Evolutionary conservation across 768 basidiomycete species (phyloP).

Genomic region (Psilocybe subaeruginosa): DNA sequence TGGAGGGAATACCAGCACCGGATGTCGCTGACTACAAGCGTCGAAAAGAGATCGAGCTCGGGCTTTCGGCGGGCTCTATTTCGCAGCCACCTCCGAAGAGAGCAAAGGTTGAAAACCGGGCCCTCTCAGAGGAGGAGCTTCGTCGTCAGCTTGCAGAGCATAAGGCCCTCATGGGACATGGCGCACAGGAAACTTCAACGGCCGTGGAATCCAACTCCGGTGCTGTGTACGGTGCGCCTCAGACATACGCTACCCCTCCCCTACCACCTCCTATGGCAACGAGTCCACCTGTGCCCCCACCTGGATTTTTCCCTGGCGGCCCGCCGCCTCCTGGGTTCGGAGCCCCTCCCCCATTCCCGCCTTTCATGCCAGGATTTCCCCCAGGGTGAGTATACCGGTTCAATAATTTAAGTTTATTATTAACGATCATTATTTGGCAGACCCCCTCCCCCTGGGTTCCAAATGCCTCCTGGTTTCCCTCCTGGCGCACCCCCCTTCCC

Average conservation of each 20-base stretch:
- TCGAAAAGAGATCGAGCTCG: conserved; percentile 92
- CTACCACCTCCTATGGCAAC: conserved; percentile 38
- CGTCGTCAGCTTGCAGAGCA: conserved; percentile 86
- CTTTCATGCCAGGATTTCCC: conserved; percentile 53
- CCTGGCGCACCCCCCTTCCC: conserved; percentile 26
- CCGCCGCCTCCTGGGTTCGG: conserved; percentile 28
- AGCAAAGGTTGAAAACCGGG: conserved; percentile 77
- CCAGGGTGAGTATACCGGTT: conserved; percentile 48
- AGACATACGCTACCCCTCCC: conserved; percentile 63
- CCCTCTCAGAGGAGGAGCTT: conserved; percentile 82
- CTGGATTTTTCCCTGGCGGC: conserved; percentile 45
- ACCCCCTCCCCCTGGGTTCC: conserved; percentile 23
- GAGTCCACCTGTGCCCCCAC: conserved; percentile 40
- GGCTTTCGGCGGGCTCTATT: conserved; percentile 80
- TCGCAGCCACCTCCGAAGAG: conserved; percentile 82
- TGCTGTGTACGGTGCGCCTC: conserved; percentile 72
- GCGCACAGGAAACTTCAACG: conserved; percentile 27
- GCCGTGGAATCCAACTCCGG: conserved; percentile 41
- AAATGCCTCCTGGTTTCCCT: conserved; percentile 29
- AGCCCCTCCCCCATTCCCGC: conserved; percentile 32
- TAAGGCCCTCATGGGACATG: conserved; percentile 83
- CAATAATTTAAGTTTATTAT: conserved; percentile 10
- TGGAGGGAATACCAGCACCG: conserved; percentile 96
- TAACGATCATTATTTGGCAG: conserved; percentile 16
- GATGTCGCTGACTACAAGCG: conserved; percentile 96